A percentile compares a stretch with the other conserved stretches of the same genome.
Conservation (phyloP, 495 filamentous ascomycete species). For the Durotheca rogersii region DNA sequence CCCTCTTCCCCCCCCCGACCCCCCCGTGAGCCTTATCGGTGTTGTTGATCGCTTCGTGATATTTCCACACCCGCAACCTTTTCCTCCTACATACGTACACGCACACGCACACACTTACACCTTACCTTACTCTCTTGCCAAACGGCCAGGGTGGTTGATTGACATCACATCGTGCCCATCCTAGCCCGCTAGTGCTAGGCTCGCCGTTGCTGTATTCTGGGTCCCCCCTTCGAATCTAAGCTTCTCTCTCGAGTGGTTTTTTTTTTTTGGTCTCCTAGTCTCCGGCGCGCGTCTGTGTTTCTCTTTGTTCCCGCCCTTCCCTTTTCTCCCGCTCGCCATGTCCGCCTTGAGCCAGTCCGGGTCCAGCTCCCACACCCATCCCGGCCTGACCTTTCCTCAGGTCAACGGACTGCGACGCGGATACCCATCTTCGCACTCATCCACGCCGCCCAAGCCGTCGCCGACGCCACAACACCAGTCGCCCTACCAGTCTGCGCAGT, state of each 20-base stretch:
- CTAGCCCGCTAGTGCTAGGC: conserved; percentile 21
- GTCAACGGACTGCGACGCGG: conserved; percentile 31
- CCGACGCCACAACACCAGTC: conserved; percentile 46
- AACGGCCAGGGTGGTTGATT: conserved; percentile 35
- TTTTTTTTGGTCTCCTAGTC: conserved; percentile 24
- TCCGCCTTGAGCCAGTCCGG: conserved; percentile 39
- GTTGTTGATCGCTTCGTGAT: conserved; percentile 39
- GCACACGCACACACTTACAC: background rate
- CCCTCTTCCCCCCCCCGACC: conserved; percentile 12
- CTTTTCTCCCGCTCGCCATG: conserved; percentile 33
- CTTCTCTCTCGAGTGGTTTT: conserved; percentile 32
- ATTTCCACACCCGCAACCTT: conserved; percentile 38
- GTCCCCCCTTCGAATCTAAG: conserved; percentile 19
- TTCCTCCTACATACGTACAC: conserved; percentile 3
- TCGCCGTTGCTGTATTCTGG: conserved; percentile 27
- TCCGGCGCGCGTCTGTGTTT: conserved; percentile 19
- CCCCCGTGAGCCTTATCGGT: conserved; percentile 25
- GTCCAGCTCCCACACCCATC: conserved; percentile 38
- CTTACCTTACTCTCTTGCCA: conserved; percentile 29
- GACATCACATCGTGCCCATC: conserved; percentile 37
- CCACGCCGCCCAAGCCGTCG: conserved; percentile 45
- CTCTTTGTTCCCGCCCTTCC: conserved; percentile 11
- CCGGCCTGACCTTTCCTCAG: conserved; percentile 39
- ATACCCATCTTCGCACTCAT: conserved; percentile 40
- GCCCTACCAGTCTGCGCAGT: conserved; percentile 45